Base-by-base conservation (phyloP, 768 basidiomycete genomes). In the Naganishia vaughanmartiniae region DNA sequence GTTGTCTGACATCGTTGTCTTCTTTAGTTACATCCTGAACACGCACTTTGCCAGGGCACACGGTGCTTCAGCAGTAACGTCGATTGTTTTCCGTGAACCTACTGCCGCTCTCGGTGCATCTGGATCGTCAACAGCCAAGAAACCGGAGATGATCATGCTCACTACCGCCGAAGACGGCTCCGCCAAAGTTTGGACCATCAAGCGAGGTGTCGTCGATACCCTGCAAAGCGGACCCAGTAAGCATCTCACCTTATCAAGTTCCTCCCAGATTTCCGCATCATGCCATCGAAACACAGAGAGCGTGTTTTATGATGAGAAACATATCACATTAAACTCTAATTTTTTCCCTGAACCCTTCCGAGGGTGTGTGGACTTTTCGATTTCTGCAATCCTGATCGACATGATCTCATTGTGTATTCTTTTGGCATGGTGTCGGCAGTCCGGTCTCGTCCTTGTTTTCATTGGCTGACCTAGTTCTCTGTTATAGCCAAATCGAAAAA, bases 41-140 rank as follows among this genome's bases (percentile, higher is more conserved):
- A 94, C 93, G 17, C 87, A 93, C 65, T 87, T 96, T 71, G 91
- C 95, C 78, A 85, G 87, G 33, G 93, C 95, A 9, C 96, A 98
- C 81, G 90, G 90, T 33, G 76, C 83, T 42, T 80, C 83, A 51
- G 84, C 83, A 69, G 84, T 96, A 34, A 87, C 87, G 14, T 85
- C 86, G 1, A 76, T 92, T 54, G 82, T 85, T 14, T 98, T 97
- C 83, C 88, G 87, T 2, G 63, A 71, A 66, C 88, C 90, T 4
- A 74, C 66, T 9, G 51, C 70, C 28, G 65, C 55, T 39, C 4
- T 39, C 30, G 45, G 53, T 39, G 51, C 74, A 2, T 56, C 72
- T 14, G 54, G 55, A 7, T 66, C 72, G 7, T 70, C 75, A 48
- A 67, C 82, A 71, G 69, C 72, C 42, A 73, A 70, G 76, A 81